Conservation (phyloP, 2,329 filamentous ascomycete species). For the Ceratocystis harringtonii region DNA sequence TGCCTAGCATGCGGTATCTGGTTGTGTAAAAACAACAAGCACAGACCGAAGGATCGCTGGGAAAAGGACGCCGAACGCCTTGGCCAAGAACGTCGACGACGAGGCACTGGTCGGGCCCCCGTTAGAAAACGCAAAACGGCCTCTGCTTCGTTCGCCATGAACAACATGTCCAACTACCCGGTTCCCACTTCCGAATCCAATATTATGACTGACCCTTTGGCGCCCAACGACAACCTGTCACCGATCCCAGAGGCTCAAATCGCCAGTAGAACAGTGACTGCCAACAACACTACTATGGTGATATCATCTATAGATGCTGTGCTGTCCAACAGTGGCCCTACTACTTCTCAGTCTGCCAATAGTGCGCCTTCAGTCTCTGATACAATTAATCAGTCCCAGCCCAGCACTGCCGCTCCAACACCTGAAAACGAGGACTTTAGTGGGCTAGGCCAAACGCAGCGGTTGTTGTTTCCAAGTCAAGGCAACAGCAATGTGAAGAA, state of each 20-base stretch:
- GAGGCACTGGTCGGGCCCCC: slow-evolving; percentile 28
- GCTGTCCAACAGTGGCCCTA: not conserved
- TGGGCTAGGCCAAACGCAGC: slow-evolving; percentile 43
- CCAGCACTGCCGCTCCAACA: slow-evolving; percentile 6
- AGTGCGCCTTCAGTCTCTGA: slow-evolving; percentile 18
- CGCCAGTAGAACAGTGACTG: not conserved
- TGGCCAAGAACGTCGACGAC: slow-evolving; percentile 37
- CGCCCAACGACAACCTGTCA: slow-evolving; percentile 27
- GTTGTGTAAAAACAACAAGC: slow-evolving; percentile 74
- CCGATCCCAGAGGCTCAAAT: slow-evolving; percentile 14
- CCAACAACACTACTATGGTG: not conserved
- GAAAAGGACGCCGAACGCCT: slow-evolving; percentile 45
- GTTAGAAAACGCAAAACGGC: slow-evolving; percentile 36
- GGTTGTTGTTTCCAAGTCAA: slow-evolving; percentile 54
- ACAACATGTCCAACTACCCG: slow-evolving; percentile 27
- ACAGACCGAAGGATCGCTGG: slow-evolving; percentile 76
- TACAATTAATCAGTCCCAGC: not conserved
- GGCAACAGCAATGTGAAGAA: not conserved
- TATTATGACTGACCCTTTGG: slow-evolving; percentile 38
- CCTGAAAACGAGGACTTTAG: slow-evolving; percentile 12
- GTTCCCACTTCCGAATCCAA: slow-evolving; percentile 38
- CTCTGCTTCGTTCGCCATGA: slow-evolving; percentile 20
- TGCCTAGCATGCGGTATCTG: slow-evolving; percentile 70
- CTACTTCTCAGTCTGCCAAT: slow-evolving; percentile 5
- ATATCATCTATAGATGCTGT: not conserved